Evolutionary conservation across 2,329 filamentous ascomycete genomes (phyloP), one percentile per base, ranked within the genome.

Genomic region (Talaromyces sp.): DNA sequence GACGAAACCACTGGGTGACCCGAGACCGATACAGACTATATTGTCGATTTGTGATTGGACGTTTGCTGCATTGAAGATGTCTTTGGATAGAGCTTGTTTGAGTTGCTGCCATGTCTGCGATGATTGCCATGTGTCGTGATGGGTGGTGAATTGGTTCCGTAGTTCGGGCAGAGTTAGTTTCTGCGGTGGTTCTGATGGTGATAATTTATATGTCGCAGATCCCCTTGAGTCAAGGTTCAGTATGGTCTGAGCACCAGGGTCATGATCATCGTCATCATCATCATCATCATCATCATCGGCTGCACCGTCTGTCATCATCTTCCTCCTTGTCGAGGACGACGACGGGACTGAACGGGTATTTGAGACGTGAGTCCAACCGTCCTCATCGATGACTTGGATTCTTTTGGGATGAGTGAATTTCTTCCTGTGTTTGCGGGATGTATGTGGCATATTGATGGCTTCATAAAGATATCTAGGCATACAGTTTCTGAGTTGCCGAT

Each of bases 331-430:
- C 46, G 35, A 45, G 19, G 25, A 37, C 2, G 31, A 48, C 48
- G n/a, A 31, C 52, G 41, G 53, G 33, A 40, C 53, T 15, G 15
- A 40, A n/a, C 46, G 59, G 58, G 63, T 64, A 35, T 65, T 74
- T 19, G 71, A 70, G 60, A 78, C 68, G 62, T 77, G 75, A 22
- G 75, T 77, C 75, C 75, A 78, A 66, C 75, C 75, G 50, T 74
- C 66, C 21, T 67, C 58, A 63, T 74, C 74, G 53, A 69, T 71
- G 55, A 76, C 61, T 66, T 73, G 61, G 43, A 70, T 63, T 37
- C 72, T 72, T 62, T 74, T 75, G 46, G 66, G 31, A 51, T 54
- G 59, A 41, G 22, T 61, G 9, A 57, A 31, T 21, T 60, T 50
- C n/a, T 55, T 57, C 56, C 62, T 66, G 53, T 69, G 70, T 54